Evolutionary conservation across 2,329 filamentous ascomycete species (phyloP).

Genomic region (Alternaria burnsii): DNA sequence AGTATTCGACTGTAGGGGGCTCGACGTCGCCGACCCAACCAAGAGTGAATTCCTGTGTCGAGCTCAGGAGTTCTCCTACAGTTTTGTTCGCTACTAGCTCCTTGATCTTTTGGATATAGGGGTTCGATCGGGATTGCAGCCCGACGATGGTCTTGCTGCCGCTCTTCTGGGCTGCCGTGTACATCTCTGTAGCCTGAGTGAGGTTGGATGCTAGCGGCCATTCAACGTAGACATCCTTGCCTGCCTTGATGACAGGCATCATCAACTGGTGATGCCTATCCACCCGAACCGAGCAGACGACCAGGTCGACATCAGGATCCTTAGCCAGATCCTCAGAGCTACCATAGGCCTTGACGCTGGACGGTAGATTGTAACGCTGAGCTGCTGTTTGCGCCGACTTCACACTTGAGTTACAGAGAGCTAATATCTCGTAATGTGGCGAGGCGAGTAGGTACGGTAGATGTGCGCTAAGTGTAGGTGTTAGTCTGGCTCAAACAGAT

Average conservation of each 20-base stretch:
- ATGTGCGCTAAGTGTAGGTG: background rate
- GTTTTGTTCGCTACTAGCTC: background rate
- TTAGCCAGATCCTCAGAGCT: background rate
- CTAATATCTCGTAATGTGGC: slow-evolving; percentile 20
- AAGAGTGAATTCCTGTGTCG: background rate
- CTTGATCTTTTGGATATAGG: background rate
- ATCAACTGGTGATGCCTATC: background rate
- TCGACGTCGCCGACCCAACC: background rate
- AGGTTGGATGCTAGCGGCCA: background rate
- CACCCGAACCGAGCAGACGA: background rate
- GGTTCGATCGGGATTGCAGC: background rate
- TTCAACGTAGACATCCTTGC: background rate
- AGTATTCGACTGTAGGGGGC: background rate
- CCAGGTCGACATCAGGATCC: background rate
- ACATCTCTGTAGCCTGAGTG: background rate
- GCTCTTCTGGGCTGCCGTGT: background rate
- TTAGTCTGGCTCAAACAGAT: background rate
- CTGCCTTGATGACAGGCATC: background rate
- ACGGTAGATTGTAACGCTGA: background rate
- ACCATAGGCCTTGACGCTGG: background rate
- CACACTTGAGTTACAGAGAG: slow-evolving; percentile 41
- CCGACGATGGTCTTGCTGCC: background rate
- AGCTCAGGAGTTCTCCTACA: background rate
- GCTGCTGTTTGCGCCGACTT: background rate
- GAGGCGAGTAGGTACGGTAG: background rate